Conservation (phyloP, 192 early-diverging fungal genomes). For the Coemansia sp. region DNA sequence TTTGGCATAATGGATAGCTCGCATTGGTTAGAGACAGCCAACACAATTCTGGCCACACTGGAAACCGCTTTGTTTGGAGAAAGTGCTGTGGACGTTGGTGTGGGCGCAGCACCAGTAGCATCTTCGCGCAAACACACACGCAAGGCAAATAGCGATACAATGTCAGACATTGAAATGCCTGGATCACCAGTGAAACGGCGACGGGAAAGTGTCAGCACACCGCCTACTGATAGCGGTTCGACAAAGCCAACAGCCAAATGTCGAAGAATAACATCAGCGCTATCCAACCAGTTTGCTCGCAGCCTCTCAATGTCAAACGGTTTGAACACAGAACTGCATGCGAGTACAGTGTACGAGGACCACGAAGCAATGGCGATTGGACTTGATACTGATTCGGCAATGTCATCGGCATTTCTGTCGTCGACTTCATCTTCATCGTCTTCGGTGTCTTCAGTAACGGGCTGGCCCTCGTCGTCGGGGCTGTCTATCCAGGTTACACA, state of each 20-base stretch:
- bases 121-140: constrained; percentile 35
- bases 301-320: constrained; percentile 42
- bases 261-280: constrained; percentile 36
- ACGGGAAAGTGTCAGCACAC: constrained; percentile 34
- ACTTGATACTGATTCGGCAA: constrained; percentile 9
- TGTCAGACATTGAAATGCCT: constrained; percentile 44
- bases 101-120: not conserved
- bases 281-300: constrained; percentile 52
- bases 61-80: constrained; percentile 47
- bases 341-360: not conserved
- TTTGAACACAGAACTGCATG: not conserved
- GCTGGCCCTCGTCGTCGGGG: constrained; percentile 15
- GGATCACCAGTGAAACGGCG: constrained; percentile 43
- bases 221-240: constrained; percentile 8
- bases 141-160: constrained; percentile 34
- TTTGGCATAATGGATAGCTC: not conserved
- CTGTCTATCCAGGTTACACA: constrained; percentile 6
- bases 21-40: not conserved
- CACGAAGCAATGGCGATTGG: not conserved
- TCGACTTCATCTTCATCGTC: constrained; percentile 30
- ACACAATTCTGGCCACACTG: not conserved
- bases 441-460: constrained; percentile 16
- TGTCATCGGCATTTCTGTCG: constrained; percentile 17
- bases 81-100: constrained; percentile 6
- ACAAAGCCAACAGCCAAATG: constrained; percentile 31